These are phyloP conservation scores for Polytolypa hystricis DNA, from an alignment of 2,329 filamentous ascomycete genomes.

Conservation along the genomic window DNA sequence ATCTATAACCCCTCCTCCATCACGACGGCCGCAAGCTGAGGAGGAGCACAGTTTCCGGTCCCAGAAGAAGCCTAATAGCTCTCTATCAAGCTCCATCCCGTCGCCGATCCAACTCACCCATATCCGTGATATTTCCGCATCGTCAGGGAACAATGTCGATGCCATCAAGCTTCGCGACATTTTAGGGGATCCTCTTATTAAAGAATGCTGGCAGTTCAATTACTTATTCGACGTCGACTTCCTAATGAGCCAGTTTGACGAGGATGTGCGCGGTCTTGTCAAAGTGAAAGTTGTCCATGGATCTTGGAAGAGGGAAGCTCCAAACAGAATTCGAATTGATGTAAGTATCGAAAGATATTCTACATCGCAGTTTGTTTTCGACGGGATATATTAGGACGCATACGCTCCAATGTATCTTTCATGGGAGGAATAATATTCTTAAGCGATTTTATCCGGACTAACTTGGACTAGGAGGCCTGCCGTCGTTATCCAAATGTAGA, in stretches of 20 bases:
- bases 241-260: conserved; percentile 48
- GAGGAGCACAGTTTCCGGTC: neutral
- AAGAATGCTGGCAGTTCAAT: conserved; percentile 49
- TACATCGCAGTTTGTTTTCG: no score
- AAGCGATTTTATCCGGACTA: no score
- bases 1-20: conserved; percentile 21
- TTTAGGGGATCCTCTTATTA: conserved; percentile 62
- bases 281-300: conserved; percentile 52
- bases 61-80: neutral
- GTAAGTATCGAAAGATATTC: no score
- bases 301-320: conserved; percentile 57
- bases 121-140: conserved; percentile 51
- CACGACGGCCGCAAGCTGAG: conserved; percentile 1
- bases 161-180: conserved; percentile 56
- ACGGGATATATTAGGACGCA: neutral
- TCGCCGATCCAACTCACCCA: conserved; percentile 65
- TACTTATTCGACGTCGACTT: conserved; percentile 48
- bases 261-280: conserved; percentile 42
- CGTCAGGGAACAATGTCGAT: conserved; percentile 49
- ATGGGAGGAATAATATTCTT: no score
- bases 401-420: neutral
- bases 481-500: conserved; percentile 54
- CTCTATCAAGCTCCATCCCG: conserved; percentile 21
- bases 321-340: conserved; percentile 45
- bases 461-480: conserved; percentile 45